A percentile compares a stretch with the other conserved stretches of the same genome.
Evolutionary conservation across 1,284 basidiomycete species (phyloP).

Genomic region (Meripilus lineatus): DNA sequence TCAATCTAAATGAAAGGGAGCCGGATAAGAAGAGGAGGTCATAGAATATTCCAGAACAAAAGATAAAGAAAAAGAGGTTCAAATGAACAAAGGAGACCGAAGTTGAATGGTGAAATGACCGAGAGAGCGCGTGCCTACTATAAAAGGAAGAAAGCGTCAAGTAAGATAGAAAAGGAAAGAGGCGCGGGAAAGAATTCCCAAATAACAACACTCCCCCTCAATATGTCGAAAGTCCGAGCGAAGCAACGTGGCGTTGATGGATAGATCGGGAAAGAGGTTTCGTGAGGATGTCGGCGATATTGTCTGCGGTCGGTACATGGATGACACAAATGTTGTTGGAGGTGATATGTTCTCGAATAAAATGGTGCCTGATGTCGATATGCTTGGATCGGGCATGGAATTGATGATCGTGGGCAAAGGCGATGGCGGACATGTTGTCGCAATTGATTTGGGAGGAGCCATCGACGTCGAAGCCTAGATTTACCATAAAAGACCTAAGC

Average conservation of each 20-base stretch:
- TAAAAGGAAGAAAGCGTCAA: no score
- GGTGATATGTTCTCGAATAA: conserved; percentile 24
- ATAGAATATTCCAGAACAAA: no score
- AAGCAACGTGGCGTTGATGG: conserved; percentile 3
- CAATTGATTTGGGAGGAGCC: conserved; percentile 15
- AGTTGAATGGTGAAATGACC: no score
- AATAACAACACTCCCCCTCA: conserved; percentile 14
- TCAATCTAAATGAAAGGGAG: no score
- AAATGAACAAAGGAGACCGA: no score
- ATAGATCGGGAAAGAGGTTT: conserved; percentile 26
- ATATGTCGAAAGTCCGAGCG: conserved; percentile 5
- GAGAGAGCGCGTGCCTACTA: no score
- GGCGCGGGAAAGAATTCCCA: no score
- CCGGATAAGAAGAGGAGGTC: no score
- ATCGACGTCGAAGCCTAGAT: conserved; percentile 5
- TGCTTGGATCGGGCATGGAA: conserved; percentile 27
- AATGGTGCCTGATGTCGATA: conserved; percentile 29
- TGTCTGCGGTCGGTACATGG: conserved; percentile 26
- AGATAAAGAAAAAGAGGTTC: no score
- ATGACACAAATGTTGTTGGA: conserved; percentile 16
- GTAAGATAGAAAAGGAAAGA: no score
- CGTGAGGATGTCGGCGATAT: conserved; percentile 38
- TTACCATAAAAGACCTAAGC: conserved; percentile 19
- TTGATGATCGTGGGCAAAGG: conserved; percentile 24
- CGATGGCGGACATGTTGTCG: conserved; percentile 30